A percentile compares a stretch with the other conserved stretches of the same genome.
phyloP scores from a whole-genome alignment of 225 moss, liverwort and hornwort genomes.

The Thuidium tamariscinum region DNA sequence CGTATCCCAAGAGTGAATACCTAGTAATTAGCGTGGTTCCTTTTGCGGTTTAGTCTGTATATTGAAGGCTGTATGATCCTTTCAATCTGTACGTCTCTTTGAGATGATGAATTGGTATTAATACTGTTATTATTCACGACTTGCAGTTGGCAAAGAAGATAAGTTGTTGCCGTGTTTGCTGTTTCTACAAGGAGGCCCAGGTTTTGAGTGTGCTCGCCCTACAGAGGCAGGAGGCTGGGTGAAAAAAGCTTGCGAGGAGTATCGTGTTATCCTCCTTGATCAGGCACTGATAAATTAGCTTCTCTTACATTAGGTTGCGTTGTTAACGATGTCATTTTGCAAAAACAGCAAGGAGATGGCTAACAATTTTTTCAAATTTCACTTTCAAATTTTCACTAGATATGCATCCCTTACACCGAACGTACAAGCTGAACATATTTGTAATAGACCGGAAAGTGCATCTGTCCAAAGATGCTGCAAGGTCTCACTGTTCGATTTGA shows the following conservation, averaged over 20 bases:
- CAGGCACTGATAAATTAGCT: constrained; percentile 38
- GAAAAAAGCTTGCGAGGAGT: constrained; percentile 91
- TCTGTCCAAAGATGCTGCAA: neutral
- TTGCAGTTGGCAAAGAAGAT: constrained; percentile 82
- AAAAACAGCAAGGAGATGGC: neutral
- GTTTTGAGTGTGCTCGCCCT: constrained; percentile 76
- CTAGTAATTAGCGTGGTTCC: neutral
- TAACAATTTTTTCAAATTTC: neutral
- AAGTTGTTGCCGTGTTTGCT: constrained; percentile 64
- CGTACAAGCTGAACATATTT: neutral
- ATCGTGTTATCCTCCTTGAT: constrained; percentile 81
- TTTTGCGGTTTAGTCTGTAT: neutral
- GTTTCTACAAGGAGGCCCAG: constrained; percentile 90
- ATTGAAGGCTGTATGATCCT: neutral
- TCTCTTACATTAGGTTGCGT: neutral
- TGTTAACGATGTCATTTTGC: neutral
- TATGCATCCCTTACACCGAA: neutral
- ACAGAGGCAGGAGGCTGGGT: constrained; percentile 84
- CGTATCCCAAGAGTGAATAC: neutral
- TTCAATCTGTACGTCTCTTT: neutral
- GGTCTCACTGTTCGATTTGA: neutral
- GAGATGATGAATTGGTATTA: neutral
- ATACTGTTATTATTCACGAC: neutral
- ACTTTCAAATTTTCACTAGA: neutral
- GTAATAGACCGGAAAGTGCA: neutral